phyloP scores from a whole-genome alignment of 2,329 filamentous ascomycete species.

The Emmonsiellopsis sp. region DNA sequence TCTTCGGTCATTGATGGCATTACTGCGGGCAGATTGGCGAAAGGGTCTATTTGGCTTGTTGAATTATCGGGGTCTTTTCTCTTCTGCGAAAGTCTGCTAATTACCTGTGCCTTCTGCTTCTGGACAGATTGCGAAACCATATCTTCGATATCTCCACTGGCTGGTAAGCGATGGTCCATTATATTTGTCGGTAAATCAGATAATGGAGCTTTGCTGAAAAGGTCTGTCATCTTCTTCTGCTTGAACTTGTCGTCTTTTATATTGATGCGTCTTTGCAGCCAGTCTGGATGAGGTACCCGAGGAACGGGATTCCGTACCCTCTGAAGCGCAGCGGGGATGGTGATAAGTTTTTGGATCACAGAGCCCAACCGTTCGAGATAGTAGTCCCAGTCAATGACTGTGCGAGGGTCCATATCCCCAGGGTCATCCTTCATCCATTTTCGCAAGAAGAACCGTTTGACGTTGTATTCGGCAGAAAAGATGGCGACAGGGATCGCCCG shows the following conservation, averaged over 20 bases:
- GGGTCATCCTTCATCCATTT: constrained; percentile 97
- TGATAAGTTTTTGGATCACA: constrained; percentile 97
- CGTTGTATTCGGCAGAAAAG: constrained; percentile 81
- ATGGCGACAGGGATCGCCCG: constrained; percentile 91
- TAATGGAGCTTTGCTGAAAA: constrained; percentile 62
- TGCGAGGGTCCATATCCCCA: constrained; percentile 77
- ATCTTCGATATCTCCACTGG: constrained; percentile 67
- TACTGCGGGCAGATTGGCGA: constrained; percentile 66
- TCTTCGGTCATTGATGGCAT: constrained; percentile 82
- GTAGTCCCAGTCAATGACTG: constrained; percentile 92
- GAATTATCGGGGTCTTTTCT: constrained; percentile 63
- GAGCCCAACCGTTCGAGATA: constrained; percentile 92
- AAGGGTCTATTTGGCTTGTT: constrained; percentile 61
- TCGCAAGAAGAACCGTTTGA: constrained; percentile 80
- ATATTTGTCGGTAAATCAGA: constrained; percentile 59
- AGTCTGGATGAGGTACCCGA: constrained; percentile 87
- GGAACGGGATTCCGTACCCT: constrained; percentile 93
- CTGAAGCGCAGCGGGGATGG: constrained; percentile 91
- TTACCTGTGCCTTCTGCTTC: constrained; percentile 55
- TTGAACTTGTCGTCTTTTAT: constrained; percentile 96
- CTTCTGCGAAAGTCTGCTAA: constrained; percentile 50
- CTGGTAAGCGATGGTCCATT: constrained; percentile 45
- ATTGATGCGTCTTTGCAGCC: constrained; percentile 87
- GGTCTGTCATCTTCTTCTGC: constrained; percentile 95
- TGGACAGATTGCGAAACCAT: constrained; percentile 55